These are phyloP conservation scores for Lithospermum erythrorhizon DNA, from an alignment of 257 asterid species.

Conservation along the genomic window DNA sequence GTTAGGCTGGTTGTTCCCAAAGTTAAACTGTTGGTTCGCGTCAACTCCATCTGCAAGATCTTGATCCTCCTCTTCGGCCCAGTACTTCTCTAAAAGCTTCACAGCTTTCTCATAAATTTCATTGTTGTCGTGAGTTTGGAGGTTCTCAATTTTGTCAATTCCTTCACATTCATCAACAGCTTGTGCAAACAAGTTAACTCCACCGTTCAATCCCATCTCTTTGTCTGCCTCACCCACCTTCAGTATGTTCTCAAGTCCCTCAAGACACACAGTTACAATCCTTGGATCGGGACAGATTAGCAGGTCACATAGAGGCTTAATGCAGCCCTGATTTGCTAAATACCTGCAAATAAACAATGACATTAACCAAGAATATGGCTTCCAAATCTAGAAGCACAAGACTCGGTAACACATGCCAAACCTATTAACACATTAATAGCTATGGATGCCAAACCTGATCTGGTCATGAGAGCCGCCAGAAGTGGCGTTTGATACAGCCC, in stretches of 20 bases:
- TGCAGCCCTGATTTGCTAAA: slow-evolving; percentile 37
- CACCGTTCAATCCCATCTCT: slow-evolving; percentile 27
- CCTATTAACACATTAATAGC: background rate
- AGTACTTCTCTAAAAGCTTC: slow-evolving; percentile 67
- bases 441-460: slow-evolving; percentile 29
- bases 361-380: background rate
- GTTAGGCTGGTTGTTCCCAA: slow-evolving; percentile 47
- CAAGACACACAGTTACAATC: slow-evolving; percentile 43
- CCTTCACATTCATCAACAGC: slow-evolving; percentile 77
- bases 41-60: slow-evolving; percentile 28
- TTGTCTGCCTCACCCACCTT: slow-evolving; percentile 80
- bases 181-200: slow-evolving; percentile 44
- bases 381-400: background rate
- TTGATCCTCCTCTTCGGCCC: slow-evolving; percentile 46
- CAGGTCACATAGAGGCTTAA: slow-evolving; percentile 40
- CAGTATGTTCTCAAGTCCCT: slow-evolving; percentile 82
- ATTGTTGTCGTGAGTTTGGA: slow-evolving; percentile 81
- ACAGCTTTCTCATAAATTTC: slow-evolving; percentile 90
- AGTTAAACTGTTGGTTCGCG: slow-evolving; percentile 36
- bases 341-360: slow-evolving; percentile 18
- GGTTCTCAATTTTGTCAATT: slow-evolving; percentile 67
- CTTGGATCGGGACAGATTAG: slow-evolving; percentile 42
- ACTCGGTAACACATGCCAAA: background rate
- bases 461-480: slow-evolving; percentile 51
- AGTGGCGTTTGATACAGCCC: slow-evolving; percentile 47